These are phyloP conservation scores for Aspergillus campestris DNA, from an alignment of 495 filamentous ascomycete genomes.

Conservation along the genomic window DNA sequence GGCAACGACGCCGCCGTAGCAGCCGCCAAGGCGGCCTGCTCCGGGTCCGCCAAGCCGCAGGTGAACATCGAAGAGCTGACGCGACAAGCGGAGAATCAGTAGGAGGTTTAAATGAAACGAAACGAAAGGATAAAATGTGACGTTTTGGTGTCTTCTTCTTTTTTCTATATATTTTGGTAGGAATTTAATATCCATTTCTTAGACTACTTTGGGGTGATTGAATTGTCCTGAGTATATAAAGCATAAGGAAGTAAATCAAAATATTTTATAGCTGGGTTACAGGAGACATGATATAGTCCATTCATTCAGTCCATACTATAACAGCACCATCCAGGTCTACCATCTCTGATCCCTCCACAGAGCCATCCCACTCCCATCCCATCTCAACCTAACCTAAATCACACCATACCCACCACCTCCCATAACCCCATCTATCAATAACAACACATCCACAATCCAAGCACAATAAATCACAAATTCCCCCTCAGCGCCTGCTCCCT, in stretches of 20 bases:
- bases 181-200: not conserved
- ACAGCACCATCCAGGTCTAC: too few species aligned
- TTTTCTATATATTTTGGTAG: not conserved
- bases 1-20: constrained; percentile 9
- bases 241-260: not conserved
- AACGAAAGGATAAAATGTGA: not conserved
- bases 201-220: too few species aligned
- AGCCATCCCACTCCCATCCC: too few species aligned
- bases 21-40: constrained; percentile 5
- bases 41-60: constrained; percentile 17
- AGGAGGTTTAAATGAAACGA: not conserved
- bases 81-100: constrained; percentile 25
- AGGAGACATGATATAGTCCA: too few species aligned
- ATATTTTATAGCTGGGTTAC: not conserved
- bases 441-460: not conserved
- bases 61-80: constrained; percentile 32
- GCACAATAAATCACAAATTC: not conserved
- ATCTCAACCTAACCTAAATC: too few species aligned
- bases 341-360: too few species aligned
- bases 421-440: too few species aligned
- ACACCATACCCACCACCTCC: too few species aligned
- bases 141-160: not conserved
- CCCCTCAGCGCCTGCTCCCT: constrained; percentile 51
- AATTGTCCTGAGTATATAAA: constrained; percentile 9
- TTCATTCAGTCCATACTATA: too few species aligned